Evolutionary conservation across 495 filamentous ascomycete species (phyloP), one percentile per base, ranked within the genome.

Genomic region (Tuber indicum): DNA sequence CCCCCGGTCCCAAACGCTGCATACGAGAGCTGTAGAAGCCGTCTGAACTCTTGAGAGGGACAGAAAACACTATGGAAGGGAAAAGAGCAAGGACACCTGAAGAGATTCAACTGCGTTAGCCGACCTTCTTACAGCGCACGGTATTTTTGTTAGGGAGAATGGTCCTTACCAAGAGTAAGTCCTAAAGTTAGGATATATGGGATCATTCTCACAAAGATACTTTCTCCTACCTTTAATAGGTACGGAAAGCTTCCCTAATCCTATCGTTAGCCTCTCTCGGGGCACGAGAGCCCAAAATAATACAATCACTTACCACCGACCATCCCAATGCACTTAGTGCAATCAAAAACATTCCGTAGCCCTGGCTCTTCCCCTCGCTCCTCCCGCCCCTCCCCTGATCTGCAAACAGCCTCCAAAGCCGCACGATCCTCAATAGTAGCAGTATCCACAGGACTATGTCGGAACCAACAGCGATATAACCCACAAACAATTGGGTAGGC

Each of bases 161-260:
- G 7, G 58, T 26, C 36, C 80, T 79, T 62, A 82, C 81, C 81
- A 44, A 82, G 75, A 43, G 78, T 58, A n/a, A 82, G 49, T 3
- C 73, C 75, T 21, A 82, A 75, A 9, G 81, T 80, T 44, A 82
- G 45, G 9, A 82, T 77, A 66, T 76, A 75, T 16, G 81, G 81
- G n/a, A 77, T 58, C 44, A 82, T 76, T 42, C 81, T 75, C 1
- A 76, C 69, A 32, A 82, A 82, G 16, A 82, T 82, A 70, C 81
- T 82, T 14, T 71, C 74, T 7, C 81, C 81, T 1, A 80, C 81
- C 47, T 62, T 71, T 49, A 82, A 74, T 71, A 76, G 58, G 71
- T 72, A 80, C 62, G 81, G 77, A 72, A 79, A 79, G 47, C 81
- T 76, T 39, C 77, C 81, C 81, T 75, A 66, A 36, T 4, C 41